Base-by-base conservation (phyloP, 2,329 filamentous ascomycete genomes). In the Akanthomyces dipterigenus region DNA sequence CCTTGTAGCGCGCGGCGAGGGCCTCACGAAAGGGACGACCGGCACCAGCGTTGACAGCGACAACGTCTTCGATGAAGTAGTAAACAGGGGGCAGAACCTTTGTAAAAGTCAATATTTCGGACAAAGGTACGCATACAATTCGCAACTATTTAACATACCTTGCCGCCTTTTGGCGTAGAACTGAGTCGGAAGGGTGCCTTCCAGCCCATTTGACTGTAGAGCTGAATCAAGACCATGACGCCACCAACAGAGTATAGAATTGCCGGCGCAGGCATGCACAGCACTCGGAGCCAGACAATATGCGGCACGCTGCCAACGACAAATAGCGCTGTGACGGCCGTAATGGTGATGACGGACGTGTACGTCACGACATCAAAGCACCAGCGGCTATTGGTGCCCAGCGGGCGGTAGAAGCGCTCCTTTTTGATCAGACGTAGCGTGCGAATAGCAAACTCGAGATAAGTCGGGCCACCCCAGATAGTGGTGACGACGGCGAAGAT, bases 1-100 rank as follows among this genome's bases (percentile, higher is more conserved):
- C 75, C 59, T 72, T 69, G 63, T 77, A 78, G 24, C 76, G 69
- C 9, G 76, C 76, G 24, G 76, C 72, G 28, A 76, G 67, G 11
- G 75, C 76, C 59, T 78, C 75, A 48, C 76, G 72, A 49, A 73
- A 78, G 0, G 75, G 74, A 40, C 73, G 70, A n/a, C 75, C 75
- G 11, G 83, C 86, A 3, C 79, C 81, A 22, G 84, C 86, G 67
- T 89, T 87, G 45, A 89, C 87, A 5, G 84, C 85, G 16, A 88
- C 80, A 26, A 88, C 79, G 66, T 89, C 87, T 71, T 89, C 87
- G 28, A 88, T 82, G 34, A 89, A 78, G 55, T 86, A 87, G 66
- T 87, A 86, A 1, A 83, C 78, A 2, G 83, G 80, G 0, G 87
- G 87, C 3, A 82, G 78, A 62, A 88, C 82, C 69, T 76, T 74